Percentiles rank a stretch among this genome's conserved stretches.
These are phyloP conservation scores for Lachancea nothofagi DNA, from an alignment of 805 yeast genomes.

Conservation along the genomic window DNA sequence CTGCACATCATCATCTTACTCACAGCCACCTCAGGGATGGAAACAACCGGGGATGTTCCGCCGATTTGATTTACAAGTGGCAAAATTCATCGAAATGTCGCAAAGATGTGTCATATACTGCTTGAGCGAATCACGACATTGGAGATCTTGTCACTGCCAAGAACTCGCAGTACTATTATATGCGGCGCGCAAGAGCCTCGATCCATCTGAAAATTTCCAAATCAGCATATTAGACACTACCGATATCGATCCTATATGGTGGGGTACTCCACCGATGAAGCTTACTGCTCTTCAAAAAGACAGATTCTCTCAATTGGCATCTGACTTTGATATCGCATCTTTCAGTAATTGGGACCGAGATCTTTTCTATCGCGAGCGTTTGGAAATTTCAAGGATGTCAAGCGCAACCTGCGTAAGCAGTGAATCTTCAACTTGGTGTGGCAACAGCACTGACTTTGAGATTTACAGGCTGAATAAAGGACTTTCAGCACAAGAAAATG, in stretches of 20 bases:
- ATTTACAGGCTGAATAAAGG: conserved; percentile 19
- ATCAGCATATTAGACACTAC: conserved; percentile 13
- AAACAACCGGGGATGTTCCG: conserved; percentile 69
- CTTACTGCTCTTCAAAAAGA: conserved; percentile 14
- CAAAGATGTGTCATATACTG: conserved; percentile 78
- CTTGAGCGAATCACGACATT: conserved; percentile 36
- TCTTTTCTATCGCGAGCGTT: conserved; percentile 63
- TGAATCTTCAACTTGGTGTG: conserved; percentile 60
- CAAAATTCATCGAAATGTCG: conserved; percentile 62
- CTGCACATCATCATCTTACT: conserved; percentile 6
- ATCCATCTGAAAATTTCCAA: conserved; percentile 11
- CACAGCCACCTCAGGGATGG: conserved; percentile 9
- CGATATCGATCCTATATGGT: conserved; percentile 18
- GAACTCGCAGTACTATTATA: conserved; percentile 36
- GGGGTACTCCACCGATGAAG: conserved; percentile 23
- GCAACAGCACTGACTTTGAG: conserved; percentile 72
- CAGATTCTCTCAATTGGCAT: conserved; percentile 22
- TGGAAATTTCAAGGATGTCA: conserved; percentile 82
- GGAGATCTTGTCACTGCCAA: conserved; percentile 16
- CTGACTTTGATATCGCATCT: conserved; percentile 37
- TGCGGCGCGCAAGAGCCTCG: conserved; percentile 37
- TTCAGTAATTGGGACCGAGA: conserved; percentile 64
- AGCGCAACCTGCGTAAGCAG: conserved; percentile 56
- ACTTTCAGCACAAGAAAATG: neutral
- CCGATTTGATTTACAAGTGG: conserved; percentile 79